Conservation (phyloP, 108 stramenopile species). For the Skeletonema grethae region DNA sequence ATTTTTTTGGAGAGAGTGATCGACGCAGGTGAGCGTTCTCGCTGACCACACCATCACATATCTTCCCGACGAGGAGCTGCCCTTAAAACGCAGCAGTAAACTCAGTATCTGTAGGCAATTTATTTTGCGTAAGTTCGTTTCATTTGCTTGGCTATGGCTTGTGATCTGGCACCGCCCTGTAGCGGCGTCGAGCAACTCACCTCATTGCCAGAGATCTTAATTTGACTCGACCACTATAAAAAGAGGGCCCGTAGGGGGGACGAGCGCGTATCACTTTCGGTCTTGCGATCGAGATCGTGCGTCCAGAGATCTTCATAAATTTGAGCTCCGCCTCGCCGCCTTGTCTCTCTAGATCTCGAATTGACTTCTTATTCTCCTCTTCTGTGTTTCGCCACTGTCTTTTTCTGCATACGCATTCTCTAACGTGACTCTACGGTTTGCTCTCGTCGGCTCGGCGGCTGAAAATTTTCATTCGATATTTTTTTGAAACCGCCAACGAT, state of each 20-base stretch:
- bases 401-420: too few relatives aligned
- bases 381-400: too few relatives aligned
- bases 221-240: neutral
- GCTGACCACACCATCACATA: neutral
- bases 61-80: neutral
- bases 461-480: neutral
- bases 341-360: too few relatives aligned
- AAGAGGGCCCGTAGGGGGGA: neutral
- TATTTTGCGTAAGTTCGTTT: slow-evolving; percentile 6
- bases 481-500: neutral
- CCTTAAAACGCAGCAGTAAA: neutral
- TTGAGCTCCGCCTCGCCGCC: too few relatives aligned
- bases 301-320: too few relatives aligned
- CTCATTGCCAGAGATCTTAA: neutral
- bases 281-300: too few relatives aligned
- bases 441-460: too few relatives aligned
- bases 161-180: neutral
- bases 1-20: neutral
- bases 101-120: neutral
- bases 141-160: neutral
- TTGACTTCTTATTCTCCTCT: too few relatives aligned
- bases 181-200: neutral
- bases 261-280: neutral
- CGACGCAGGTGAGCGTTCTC: neutral
- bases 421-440: too few relatives aligned